Conservation (phyloP, 768 basidiomycete species). For the Pisolithus marmoratus region DNA sequence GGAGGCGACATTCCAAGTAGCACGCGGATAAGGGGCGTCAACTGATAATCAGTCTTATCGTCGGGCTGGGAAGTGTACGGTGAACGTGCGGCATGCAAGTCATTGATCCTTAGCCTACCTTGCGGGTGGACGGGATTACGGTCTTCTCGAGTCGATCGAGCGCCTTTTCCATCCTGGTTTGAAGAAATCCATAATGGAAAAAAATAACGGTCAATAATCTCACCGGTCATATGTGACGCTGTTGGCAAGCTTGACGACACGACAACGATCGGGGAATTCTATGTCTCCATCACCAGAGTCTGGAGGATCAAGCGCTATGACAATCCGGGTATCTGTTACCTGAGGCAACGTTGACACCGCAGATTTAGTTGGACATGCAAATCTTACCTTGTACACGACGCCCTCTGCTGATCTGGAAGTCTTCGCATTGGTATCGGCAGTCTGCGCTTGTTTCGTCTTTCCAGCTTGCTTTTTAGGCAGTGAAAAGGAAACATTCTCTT, state of each 20-base stretch:
- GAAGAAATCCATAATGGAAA: background rate
- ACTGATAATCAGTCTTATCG: conserved; percentile 38
- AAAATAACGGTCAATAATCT: background rate
- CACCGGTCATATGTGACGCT: conserved; percentile 88
- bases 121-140: conserved; percentile 21
- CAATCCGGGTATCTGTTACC: conserved; percentile 78
- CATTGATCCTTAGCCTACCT: conserved; percentile 8
- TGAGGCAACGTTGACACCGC: conserved; percentile 20
- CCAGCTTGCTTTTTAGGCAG: conserved; percentile 38
- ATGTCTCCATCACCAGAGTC: conserved; percentile 58
- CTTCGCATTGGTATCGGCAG: conserved; percentile 34
- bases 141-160: conserved; percentile 59
- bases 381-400: conserved; percentile 74
- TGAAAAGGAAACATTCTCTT: conserved; percentile 50
- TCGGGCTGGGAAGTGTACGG: conserved; percentile 23
- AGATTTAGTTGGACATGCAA: background rate
- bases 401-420: conserved; percentile 51
- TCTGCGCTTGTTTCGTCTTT: conserved; percentile 35
- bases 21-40: conserved; percentile 55
- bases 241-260: conserved; percentile 85
- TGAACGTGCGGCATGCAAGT: background rate
- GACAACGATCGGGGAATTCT: conserved; percentile 80
- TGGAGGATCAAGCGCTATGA: conserved; percentile 68
- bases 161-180: conserved; percentile 77
- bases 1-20: conserved; percentile 61